Evolutionary conservation across 345 rosid genomes (phyloP).

Genomic region (Brassica cretica): DNA sequence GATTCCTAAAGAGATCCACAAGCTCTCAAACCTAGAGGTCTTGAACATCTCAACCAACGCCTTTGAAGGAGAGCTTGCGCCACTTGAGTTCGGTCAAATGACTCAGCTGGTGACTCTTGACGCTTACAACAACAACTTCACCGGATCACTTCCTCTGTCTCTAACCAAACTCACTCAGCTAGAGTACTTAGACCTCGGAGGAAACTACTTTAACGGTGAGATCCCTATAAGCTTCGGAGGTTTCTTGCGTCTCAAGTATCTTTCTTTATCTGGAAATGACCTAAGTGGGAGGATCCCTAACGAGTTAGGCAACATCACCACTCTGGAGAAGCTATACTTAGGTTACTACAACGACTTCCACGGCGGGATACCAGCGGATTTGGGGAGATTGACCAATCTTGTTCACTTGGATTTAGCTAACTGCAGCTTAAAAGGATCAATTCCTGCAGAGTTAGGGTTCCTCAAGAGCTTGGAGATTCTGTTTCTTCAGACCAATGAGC

Average conservation of each 20-base stretch:
- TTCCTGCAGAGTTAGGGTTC: conserved; percentile 66
- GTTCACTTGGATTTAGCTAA: conserved; percentile 72
- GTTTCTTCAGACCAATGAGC: conserved; percentile 66
- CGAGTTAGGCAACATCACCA: conserved; percentile 68
- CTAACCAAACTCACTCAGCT: conserved; percentile 48
- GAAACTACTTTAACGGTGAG: conserved; percentile 73
- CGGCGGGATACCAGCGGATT: conserved; percentile 72
- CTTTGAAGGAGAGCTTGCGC: conserved; percentile 58
- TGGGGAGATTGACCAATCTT: conserved; percentile 63
- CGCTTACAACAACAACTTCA: conserved; percentile 80
- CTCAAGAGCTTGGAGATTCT: conserved; percentile 66
- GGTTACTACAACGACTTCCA: conserved; percentile 71
- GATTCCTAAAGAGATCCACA: conserved; percentile 42
- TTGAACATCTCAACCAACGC: conserved; percentile 76
- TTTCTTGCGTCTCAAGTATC: conserved; percentile 54
- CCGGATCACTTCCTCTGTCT: conserved; percentile 61
- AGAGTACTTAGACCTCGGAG: conserved; percentile 73
- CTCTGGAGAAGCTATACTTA: conserved; percentile 60
- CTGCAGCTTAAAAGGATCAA: conserved; percentile 67
- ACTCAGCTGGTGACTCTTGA: conserved; percentile 58
- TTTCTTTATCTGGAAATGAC: conserved; percentile 81
- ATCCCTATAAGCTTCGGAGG: conserved; percentile 69
- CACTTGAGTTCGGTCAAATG: conserved; percentile 50
- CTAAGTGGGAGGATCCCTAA: conserved; percentile 69
- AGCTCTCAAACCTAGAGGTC: conserved; percentile 47